Base-by-base conservation (phyloP, 192 early-diverging fungal genomes). In the Coemansia sp. region DNA sequence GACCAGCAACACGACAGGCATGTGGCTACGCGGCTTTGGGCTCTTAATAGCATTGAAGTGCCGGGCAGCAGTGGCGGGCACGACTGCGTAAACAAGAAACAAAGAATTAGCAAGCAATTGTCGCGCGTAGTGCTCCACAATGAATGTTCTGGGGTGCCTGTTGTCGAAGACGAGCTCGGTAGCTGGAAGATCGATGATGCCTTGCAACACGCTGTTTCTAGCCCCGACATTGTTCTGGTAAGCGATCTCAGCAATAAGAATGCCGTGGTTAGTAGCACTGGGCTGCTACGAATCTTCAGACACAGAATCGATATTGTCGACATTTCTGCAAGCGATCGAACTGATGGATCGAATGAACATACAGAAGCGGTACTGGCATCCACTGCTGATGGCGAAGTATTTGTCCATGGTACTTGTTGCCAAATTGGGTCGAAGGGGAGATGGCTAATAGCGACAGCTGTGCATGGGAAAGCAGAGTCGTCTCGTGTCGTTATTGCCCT, bases 341-440 rank as follows among this genome's bases (percentile, higher is more conserved):
- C 6, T 56, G 26, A 5, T 23, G 28, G 28, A 18, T 21, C 49
- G 4, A 21, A 15, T 9, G 31, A 12, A 16, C 13, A 16, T 1
- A 51, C 51, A 42, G 35, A 20, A 4, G 7, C 13, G n/a, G 40
- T 2, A 13, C 26, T 72, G 13, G 28, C 30, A 18, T 26, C 25
- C 9, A 51, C 66, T 13, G 58, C 8, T 9, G 25, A 61, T 7
- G 39, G 31, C 40, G 45, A 68, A 20, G 58, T 63, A 15, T 71
- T 72, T 68, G 67, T 70, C 1, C 75, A 77, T 20, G 70, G 75
- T 9, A 53, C 61, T 4, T 74, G 51, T 18, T 64, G 63, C 35
- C 18, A 64, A 9, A 30, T 55, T 20, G 33, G n/a, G n/a, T n/a
- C 29, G 13, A 31, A 20, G n/a, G 3, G 23, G 7, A 56, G 4